Conservation (phyloP, 2,329 filamentous ascomycete genomes). For the Ceratocystis alfenasii region DNA sequence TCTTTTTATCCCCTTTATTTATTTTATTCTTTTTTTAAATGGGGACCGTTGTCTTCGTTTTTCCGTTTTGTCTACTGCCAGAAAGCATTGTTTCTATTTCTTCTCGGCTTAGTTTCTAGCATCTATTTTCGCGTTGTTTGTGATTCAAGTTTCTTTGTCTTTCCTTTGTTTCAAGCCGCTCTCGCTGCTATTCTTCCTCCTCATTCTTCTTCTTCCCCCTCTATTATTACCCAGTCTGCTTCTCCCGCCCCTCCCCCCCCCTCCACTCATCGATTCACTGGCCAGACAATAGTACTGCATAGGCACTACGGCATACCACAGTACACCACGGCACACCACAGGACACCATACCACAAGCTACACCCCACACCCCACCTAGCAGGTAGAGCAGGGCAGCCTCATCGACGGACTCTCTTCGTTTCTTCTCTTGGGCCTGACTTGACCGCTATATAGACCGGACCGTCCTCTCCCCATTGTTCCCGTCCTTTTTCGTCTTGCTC, state of each 20-base stretch:
- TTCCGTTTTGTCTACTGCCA: neutral
- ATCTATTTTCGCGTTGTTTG: constrained; percentile 7
- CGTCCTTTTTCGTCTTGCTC: neutral
- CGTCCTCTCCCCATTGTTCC: neutral
- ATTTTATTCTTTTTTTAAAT: constrained; percentile 1
- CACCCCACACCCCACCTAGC: neutral
- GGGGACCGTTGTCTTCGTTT: neutral
- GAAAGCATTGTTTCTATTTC: constrained; percentile 5
- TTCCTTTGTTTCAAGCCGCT: neutral
- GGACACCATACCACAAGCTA: neutral
- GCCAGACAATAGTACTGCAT: neutral
- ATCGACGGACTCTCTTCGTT: neutral
- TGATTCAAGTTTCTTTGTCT: constrained; percentile 7
- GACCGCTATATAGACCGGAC: neutral
- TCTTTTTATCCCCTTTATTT: constrained; percentile 24
- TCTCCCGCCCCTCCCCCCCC: neutral
- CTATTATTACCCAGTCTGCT: neutral
- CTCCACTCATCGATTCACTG: neutral
- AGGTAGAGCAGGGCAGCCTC: too few species aligned
- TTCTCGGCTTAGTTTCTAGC: neutral
- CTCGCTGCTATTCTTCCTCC: neutral
- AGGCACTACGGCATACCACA: neutral
- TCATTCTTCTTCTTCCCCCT: neutral
- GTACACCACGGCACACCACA: neutral
- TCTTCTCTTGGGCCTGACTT: neutral